These are phyloP conservation scores for Trypanosomatidae sp. DNA, from an alignment of 208 protist species.

Conservation along the genomic window DNA sequence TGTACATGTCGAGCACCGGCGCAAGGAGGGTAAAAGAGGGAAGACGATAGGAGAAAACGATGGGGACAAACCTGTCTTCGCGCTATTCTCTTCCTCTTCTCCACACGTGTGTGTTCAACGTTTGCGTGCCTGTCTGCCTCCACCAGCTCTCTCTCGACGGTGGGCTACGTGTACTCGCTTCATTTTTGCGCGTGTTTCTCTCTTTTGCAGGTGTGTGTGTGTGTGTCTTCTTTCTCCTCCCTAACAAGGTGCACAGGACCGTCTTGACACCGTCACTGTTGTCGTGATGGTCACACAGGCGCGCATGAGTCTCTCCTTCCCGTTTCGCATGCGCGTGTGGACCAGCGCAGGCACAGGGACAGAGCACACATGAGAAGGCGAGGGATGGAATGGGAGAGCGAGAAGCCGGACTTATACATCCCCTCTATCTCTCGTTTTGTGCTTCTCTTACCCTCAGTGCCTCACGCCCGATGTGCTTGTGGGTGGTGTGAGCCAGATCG, in stretches of 20 bases:
- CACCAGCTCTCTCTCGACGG: too few relatives aligned
- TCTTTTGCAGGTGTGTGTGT: background rate
- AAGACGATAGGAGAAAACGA: constrained; percentile 4
- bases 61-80: constrained; percentile 27
- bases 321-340: background rate
- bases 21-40: background rate
- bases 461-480: background rate
- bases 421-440: background rate
- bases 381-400: background rate
- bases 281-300: background rate
- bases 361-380: background rate
- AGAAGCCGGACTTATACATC: background rate
- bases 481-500: background rate
- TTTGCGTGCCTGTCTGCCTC: too few relatives aligned
- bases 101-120: too few relatives aligned
- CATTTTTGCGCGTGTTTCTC: background rate
- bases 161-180: too few relatives aligned
- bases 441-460: background rate
- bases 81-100: constrained; percentile 5
- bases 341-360: background rate
- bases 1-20: background rate
- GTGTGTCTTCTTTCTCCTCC: background rate
- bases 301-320: background rate
- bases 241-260: background rate
- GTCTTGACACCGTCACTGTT: background rate